These are phyloP conservation scores for Paraphaeosphaeria minitans DNA, from an alignment of 2,329 filamentous ascomycete species.

Conservation along the genomic window DNA sequence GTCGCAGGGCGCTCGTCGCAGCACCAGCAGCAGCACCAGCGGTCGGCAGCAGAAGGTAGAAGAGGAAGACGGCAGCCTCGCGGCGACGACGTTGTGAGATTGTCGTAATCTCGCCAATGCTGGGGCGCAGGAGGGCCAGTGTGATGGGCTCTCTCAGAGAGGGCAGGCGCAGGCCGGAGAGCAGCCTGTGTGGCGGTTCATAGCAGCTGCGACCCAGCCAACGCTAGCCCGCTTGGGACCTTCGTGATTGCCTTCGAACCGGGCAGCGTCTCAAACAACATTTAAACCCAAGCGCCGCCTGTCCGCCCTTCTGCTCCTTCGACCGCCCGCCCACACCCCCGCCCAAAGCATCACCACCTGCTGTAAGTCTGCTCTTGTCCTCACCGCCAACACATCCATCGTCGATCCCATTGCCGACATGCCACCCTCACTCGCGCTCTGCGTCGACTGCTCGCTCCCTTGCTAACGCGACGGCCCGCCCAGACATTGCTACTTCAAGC, in stretches of 20 bases:
- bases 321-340: constrained; percentile 4
- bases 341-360: constrained; percentile 18
- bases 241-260: constrained; percentile 12
- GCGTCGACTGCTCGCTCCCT: constrained; percentile 7
- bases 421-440: background rate
- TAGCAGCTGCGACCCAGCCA: constrained; percentile 4
- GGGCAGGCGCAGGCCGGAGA: constrained; percentile 2
- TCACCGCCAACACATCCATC: constrained; percentile 5
- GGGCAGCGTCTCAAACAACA: constrained; percentile 15
- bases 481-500: constrained; percentile 47
- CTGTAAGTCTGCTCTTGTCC: constrained; percentile 14
- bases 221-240: constrained; percentile 9
- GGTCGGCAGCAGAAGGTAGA: background rate
- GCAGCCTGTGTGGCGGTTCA: constrained; percentile 11
- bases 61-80: background rate
- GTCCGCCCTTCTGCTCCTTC: constrained; percentile 4
- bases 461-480: constrained; percentile 27
- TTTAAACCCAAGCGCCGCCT: constrained; percentile 19
- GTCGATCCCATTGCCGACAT: constrained; percentile 14
- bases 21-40: background rate
- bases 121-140: background rate
- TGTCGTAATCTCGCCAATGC: constrained; percentile 1
- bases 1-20: constrained; percentile 1
- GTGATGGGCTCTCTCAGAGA: background rate
- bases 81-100: constrained; percentile 4